Conservation (phyloP, 2,329 filamentous ascomycete species). For the Pleoardoris graminearum region DNA sequence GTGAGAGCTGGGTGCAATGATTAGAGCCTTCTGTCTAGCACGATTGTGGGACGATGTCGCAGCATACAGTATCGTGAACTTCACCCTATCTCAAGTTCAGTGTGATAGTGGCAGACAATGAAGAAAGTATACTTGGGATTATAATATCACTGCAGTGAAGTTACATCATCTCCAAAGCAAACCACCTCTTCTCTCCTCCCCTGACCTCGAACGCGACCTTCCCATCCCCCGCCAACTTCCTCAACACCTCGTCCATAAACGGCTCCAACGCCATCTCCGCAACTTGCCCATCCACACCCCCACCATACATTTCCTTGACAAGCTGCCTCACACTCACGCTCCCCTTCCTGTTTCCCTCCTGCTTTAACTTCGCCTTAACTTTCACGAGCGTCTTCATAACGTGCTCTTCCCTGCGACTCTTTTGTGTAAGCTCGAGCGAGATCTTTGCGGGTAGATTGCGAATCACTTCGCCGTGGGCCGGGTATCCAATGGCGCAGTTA, state of each 20-base stretch:
- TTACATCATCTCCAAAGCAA: no score
- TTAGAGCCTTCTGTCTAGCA: no score
- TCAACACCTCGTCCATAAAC: constrained; percentile 63
- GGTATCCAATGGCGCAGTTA: constrained; percentile 48
- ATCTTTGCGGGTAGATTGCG: constrained; percentile 47
- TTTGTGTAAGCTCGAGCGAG: constrained; percentile 41
- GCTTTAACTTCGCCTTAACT: not conserved
- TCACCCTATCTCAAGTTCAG: no score
- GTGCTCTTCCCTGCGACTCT: constrained; percentile 48
- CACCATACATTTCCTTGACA: constrained; percentile 51
- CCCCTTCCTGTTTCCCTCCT: constrained; percentile 30
- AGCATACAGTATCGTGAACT: no score
- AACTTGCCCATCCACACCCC: constrained; percentile 40
- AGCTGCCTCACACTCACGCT: constrained; percentile 50
- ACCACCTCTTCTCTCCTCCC: constrained; percentile 28
- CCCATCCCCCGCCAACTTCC: constrained; percentile 60
- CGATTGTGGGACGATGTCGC: no score
- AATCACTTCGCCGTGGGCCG: constrained; percentile 52
- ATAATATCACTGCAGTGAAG: no score
- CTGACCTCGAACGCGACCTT: constrained; percentile 33
- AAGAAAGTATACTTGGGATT: no score
- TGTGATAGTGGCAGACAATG: no score
- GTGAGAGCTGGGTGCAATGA: no score
- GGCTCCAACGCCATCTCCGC: constrained; percentile 75
- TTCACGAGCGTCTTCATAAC: constrained; percentile 40